Percentiles rank a stretch among this genome's conserved stretches.
Evolutionary conservation across 2,329 filamentous ascomycete species (phyloP).

Genomic region (Didymella pomorum): DNA sequence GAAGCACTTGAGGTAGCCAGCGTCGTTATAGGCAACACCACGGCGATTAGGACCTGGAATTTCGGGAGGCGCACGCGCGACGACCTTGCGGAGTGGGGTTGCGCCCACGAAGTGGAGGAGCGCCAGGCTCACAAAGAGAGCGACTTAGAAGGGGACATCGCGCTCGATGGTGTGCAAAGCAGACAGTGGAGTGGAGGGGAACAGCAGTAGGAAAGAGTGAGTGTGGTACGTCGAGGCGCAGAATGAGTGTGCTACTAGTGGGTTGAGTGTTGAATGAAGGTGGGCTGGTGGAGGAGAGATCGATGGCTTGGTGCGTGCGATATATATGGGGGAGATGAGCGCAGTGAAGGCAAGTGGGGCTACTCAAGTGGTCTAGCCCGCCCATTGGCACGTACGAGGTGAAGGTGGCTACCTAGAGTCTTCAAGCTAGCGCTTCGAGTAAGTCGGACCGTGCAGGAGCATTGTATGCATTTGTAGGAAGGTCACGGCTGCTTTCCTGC

Average conservation of each 20-base stretch:
- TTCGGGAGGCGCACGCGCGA: conserved; percentile 49
- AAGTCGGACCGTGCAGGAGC: not conserved
- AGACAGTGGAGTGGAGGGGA: not conserved
- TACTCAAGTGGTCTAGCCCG: not conserved
- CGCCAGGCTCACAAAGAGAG: not conserved
- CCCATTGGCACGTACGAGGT: not conserved
- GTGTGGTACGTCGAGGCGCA: not conserved
- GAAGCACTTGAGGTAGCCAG: conserved; percentile 61
- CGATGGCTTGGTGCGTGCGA: not conserved
- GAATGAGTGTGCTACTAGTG: not conserved
- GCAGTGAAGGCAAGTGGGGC: not conserved
- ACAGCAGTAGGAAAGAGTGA: not conserved
- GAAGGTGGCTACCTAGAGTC: not conserved
- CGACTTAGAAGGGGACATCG: not conserved
- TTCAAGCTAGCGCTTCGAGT: not conserved
- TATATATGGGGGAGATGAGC: not conserved
- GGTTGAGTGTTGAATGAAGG: not conserved
- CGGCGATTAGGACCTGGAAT: conserved; percentile 50
- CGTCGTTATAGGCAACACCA: conserved; percentile 71
- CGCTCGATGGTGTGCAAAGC: not conserved
- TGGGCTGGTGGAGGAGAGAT: not conserved
- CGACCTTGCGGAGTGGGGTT: not conserved
- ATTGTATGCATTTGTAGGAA: not conserved
- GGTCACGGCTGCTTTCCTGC: too few relatives aligned
- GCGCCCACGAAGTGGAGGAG: not conserved